Percentiles rank a stretch among this genome's conserved stretches.
Evolutionary conservation across 352 stramenopile genomes (phyloP).

Genomic region (Phytophthora sojae): DNA sequence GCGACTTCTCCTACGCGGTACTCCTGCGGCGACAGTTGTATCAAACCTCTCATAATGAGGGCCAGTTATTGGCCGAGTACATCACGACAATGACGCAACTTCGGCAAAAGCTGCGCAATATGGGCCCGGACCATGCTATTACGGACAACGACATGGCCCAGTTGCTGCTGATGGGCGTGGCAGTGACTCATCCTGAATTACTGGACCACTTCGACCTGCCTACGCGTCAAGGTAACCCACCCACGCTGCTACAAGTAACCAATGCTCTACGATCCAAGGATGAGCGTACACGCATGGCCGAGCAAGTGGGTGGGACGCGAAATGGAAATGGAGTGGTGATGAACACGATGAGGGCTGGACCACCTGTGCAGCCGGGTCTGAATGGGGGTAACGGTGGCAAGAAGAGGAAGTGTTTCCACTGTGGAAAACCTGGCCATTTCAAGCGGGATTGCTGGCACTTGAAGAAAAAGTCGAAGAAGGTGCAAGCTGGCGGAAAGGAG

Average conservation of each 20-base stretch:
- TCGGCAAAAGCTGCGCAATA: slow-evolving; percentile 8
- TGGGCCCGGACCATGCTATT: slow-evolving; percentile 2
- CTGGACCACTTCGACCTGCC: slow-evolving; percentile 13
- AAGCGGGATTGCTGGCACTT: no score
- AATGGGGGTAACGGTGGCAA: no score
- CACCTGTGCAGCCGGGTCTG: no score
- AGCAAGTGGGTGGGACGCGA: no score
- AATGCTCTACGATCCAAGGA: slow-evolving; percentile 1
- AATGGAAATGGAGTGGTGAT: no score
- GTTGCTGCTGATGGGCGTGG: slow-evolving; percentile 5
- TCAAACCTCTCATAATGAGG: background rate
- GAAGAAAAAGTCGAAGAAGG: no score
- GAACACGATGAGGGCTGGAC: no score
- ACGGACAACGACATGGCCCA: slow-evolving; percentile 4
- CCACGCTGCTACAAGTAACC: slow-evolving; percentile 9
- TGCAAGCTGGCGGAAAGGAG: no score
- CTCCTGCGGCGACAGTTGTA: slow-evolving; percentile 5
- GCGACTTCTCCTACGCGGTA: slow-evolving; percentile 9
- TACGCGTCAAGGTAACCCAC: slow-evolving; percentile 10
- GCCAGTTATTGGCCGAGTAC: slow-evolving; percentile 5
- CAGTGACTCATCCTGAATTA: slow-evolving; percentile 1
- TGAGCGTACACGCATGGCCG: no score
- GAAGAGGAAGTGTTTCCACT: no score
- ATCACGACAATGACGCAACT: slow-evolving; percentile 3
- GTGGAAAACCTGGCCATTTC: no score